phyloP scores from a whole-genome alignment of 768 basidiomycete species.

The Leucocoprinus sp. region DNA sequence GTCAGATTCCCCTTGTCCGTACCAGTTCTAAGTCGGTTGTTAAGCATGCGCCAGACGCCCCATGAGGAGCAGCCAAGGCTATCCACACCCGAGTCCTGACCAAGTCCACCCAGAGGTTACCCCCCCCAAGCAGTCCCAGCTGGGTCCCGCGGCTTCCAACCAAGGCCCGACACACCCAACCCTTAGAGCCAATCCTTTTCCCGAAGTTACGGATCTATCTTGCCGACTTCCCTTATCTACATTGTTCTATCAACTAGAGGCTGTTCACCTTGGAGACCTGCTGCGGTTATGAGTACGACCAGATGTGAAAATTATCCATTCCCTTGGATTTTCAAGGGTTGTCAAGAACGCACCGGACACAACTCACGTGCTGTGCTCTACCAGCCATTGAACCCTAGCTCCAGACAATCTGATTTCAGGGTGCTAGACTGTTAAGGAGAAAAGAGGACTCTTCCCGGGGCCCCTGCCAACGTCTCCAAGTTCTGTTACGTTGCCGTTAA shows the following conservation, averaged over 20 bases:
- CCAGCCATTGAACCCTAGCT: slow-evolving; percentile 67
- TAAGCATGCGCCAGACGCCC: slow-evolving; percentile 54
- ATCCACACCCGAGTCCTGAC: slow-evolving; percentile 21
- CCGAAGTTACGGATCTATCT: slow-evolving; percentile 73
- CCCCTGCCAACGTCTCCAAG: slow-evolving; percentile 52
- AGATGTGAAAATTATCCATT: slow-evolving; percentile 61
- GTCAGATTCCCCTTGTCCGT: slow-evolving; percentile 78
- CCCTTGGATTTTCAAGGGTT: slow-evolving; percentile 71
- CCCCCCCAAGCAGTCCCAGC: slow-evolving; percentile 26
- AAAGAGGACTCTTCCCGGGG: slow-evolving; percentile 76
- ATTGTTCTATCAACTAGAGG: slow-evolving; percentile 77
- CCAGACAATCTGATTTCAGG: slow-evolving; percentile 70
- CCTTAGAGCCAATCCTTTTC: slow-evolving; percentile 66
- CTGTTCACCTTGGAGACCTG: slow-evolving; percentile 79
- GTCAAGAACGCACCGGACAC: slow-evolving; percentile 65
- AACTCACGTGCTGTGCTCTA: slow-evolving; percentile 65
- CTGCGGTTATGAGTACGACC: slow-evolving; percentile 75
- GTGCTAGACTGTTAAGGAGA: slow-evolving; percentile 67
- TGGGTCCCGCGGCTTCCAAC: slow-evolving; percentile 23
- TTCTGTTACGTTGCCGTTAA: slow-evolving; percentile 66
- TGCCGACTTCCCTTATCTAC: slow-evolving; percentile 75
- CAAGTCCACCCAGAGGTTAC: slow-evolving; percentile 23
- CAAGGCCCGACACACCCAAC: slow-evolving; percentile 29
- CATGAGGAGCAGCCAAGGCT: slow-evolving; percentile 35
- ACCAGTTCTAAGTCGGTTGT: slow-evolving; percentile 70